Percentiles rank a stretch among this genome's conserved stretches.
phyloP scores from a whole-genome alignment of 495 filamentous ascomycete species.

The Lasiosphaeria ovina region DNA sequence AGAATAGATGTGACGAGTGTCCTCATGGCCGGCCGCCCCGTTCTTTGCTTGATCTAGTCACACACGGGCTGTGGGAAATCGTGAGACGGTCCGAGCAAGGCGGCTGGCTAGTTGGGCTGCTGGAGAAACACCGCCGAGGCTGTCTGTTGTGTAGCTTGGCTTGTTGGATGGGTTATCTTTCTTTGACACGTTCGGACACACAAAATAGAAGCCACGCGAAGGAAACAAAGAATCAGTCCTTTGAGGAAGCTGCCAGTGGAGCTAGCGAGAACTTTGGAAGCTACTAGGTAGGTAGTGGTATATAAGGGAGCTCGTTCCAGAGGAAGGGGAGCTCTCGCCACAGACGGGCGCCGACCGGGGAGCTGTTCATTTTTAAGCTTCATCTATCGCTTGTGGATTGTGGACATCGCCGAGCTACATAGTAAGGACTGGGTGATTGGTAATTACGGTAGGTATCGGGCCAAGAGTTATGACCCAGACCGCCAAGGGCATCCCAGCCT shows the following conservation, averaged over 20 bases:
- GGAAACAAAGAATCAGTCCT: neutral
- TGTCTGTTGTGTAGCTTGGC: no score
- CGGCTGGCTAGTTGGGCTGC: no score
- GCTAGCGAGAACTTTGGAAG: neutral
- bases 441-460: slow-evolving; percentile 8
- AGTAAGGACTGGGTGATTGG: slow-evolving; percentile 6
- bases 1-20: slow-evolving; percentile 17
- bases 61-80: no score
- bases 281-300: neutral
- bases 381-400: neutral
- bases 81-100: no score
- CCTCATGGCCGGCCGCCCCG: slow-evolving; percentile 21
- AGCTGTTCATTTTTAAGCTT: neutral
- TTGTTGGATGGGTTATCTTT: no score
- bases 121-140: no score
- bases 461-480: neutral
- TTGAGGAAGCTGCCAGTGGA: neutral
- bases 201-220: neutral
- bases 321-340: neutral
- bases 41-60: neutral
- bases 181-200: no score
- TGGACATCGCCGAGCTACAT: neutral
- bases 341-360: neutral
- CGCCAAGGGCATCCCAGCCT: slow-evolving; percentile 1
- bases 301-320: neutral